Evolutionary conservation across 1,139 yeast species (phyloP), one percentile per base, ranked within the genome.

Genomic region (Magnusiomyces suaveolens): DNA sequence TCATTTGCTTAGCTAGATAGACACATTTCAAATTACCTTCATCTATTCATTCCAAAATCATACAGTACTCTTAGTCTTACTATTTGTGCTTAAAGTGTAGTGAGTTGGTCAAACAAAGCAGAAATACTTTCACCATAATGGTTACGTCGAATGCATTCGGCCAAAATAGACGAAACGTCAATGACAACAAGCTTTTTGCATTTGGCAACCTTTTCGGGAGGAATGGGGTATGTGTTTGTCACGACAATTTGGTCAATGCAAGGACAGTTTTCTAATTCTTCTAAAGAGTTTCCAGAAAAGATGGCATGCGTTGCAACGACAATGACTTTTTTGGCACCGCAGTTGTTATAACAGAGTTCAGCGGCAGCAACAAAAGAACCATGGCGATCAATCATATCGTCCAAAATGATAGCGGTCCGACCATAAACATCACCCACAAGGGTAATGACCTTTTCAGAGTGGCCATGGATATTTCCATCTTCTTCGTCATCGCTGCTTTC

Each of bases 141-240:
- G 69, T 92, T 96, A 74, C 99, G 85, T 75, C 99, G 83, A 60
- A 94, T 92, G 72, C 97, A 92, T 74, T 94, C 99, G 39, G 98
- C 97, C 67, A 94, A 86, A 55, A 92, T 90, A 26, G 95, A 85
- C 54, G 96, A 86, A 51, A 94, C 94, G 67, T 94, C 98, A 65
- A 94, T 92, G 51, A 88, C 86, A 14, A 83, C 83, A 64, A 94
- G 77, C 68, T 89, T 88, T 56, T 78, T 72, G 59, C 81, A 77
- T 52, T 73, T 75, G 53, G 75, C 77, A 54, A 80, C 75, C 62
- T 80, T 76, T 54, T 80, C 84, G 54, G 77, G 76, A 41, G 82
- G 80, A 56, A 90, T 86, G 56, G 98, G 97, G 65, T 88, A 92
- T 6, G 98, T 90, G 72, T 94, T 94, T 43, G 99, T 94, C 56